Conservation (phyloP, 257 asterid species). For the Solanum bulbocastanum region DNA sequence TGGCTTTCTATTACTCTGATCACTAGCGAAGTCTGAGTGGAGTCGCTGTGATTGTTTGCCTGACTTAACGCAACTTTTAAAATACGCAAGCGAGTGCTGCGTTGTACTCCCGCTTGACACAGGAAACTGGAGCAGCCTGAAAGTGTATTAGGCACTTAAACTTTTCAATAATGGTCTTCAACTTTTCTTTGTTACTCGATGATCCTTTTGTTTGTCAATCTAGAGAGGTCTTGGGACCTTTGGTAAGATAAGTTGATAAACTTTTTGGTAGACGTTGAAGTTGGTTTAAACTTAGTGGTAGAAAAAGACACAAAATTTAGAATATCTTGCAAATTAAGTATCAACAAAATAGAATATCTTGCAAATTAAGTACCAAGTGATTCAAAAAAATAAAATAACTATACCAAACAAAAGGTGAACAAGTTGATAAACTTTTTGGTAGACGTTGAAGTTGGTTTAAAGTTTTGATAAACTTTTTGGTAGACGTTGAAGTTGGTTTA, state of each 20-base stretch:
- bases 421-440: no score
- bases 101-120: neutral
- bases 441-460: no score
- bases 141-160: neutral
- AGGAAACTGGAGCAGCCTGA: neutral
- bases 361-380: neutral
- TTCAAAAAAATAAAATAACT: neutral
- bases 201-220: neutral
- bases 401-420: neutral
- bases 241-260: neutral
- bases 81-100: neutral
- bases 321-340: no score
- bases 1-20: neutral
- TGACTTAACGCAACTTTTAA: neutral
- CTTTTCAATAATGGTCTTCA: neutral
- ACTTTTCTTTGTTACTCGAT: neutral
- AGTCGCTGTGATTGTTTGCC: neutral
- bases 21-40: neutral
- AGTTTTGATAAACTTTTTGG: neutral
- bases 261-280: no score
- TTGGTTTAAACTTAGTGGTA: no score
- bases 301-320: no score
- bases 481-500: neutral
- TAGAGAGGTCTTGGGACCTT: neutral
- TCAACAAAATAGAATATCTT: no score